These are phyloP conservation scores for Globisporangium cylindrosporum DNA, from an alignment of 352 stramenopile species.

Conservation along the genomic window DNA sequence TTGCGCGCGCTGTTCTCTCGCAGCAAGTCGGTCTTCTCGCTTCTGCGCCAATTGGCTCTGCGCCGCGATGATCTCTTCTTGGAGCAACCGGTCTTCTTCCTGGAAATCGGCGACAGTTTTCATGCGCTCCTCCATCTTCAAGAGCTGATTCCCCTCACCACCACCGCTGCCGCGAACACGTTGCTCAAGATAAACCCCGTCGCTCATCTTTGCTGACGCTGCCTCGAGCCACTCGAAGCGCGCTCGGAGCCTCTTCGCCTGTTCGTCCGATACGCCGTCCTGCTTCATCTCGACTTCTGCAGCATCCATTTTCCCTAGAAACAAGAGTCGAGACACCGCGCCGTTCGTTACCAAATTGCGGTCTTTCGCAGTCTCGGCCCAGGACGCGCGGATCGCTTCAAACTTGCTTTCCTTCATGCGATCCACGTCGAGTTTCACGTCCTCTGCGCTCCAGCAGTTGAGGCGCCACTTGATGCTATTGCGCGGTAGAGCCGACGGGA, in stretches of 20 bases:
- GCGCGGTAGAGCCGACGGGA: slow-evolving; percentile 1
- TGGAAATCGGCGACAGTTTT: slow-evolving; percentile 25
- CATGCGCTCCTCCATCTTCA: slow-evolving; percentile 11
- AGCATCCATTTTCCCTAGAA: slow-evolving; percentile 40
- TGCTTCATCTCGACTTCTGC: slow-evolving; percentile 38
- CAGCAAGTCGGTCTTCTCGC: slow-evolving; percentile 21
- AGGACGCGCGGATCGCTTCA: slow-evolving; percentile 46
- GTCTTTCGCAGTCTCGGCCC: slow-evolving; percentile 50
- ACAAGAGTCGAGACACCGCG: slow-evolving; percentile 45
- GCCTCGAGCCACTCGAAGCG: slow-evolving; percentile 41
- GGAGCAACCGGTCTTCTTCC: slow-evolving; percentile 27
- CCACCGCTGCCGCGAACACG: background rate
- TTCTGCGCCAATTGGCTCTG: slow-evolving; percentile 28
- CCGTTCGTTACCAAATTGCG: slow-evolving; percentile 46
- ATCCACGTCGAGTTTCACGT: slow-evolving; percentile 61
- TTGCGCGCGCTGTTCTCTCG: slow-evolving; percentile 35
- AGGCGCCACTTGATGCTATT: slow-evolving; percentile 36
- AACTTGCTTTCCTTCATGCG: slow-evolving; percentile 48
- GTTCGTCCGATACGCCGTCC: slow-evolving; percentile 43
- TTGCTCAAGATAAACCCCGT: slow-evolving; percentile 7
- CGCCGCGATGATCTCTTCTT: slow-evolving; percentile 26
- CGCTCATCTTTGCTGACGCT: slow-evolving; percentile 18
- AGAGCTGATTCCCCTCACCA: background rate
- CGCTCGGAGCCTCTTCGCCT: slow-evolving; percentile 31
- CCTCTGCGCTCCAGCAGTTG: slow-evolving; percentile 56